These are phyloP conservation scores for Podospora sp. DNA, from an alignment of 495 filamentous ascomycete species.

Conservation along the genomic window DNA sequence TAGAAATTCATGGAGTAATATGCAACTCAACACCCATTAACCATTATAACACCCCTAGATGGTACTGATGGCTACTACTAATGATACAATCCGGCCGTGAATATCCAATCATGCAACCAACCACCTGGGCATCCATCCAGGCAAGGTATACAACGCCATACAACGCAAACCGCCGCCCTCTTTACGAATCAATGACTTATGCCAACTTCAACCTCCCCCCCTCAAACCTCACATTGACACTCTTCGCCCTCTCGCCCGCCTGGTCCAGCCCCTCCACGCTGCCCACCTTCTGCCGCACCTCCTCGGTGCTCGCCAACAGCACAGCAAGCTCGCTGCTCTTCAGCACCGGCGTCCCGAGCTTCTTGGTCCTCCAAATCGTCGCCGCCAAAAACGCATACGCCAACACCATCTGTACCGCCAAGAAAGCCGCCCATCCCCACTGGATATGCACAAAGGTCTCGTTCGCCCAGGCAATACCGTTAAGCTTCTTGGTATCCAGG, in stretches of 20 bases:
- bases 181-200: neutral
- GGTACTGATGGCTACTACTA: neutral
- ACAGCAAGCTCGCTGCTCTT: slow-evolving; percentile 19
- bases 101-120: neutral
- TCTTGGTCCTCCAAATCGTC: slow-evolving; percentile 11
- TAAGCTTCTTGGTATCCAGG: neutral
- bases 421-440: slow-evolving; percentile 18
- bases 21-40: neutral
- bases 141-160: neutral
- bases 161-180: neutral
- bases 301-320: slow-evolving; percentile 8
- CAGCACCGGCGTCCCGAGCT: slow-evolving; percentile 12
- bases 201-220: neutral
- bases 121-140: neutral
- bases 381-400: slow-evolving; percentile 9
- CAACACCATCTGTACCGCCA: slow-evolving; percentile 16
- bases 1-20: neutral
- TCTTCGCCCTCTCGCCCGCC: slow-evolving; percentile 7
- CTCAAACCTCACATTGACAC: slow-evolving; percentile 6
- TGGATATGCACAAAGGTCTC: slow-evolving; percentile 15
- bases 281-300: slow-evolving; percentile 9
- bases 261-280: neutral
- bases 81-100: neutral
- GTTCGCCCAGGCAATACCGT: neutral
- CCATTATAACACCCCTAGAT: neutral